Evolutionary conservation across 805 yeast species (phyloP).

Genomic region (Tetrapisispora nanseiensis): DNA sequence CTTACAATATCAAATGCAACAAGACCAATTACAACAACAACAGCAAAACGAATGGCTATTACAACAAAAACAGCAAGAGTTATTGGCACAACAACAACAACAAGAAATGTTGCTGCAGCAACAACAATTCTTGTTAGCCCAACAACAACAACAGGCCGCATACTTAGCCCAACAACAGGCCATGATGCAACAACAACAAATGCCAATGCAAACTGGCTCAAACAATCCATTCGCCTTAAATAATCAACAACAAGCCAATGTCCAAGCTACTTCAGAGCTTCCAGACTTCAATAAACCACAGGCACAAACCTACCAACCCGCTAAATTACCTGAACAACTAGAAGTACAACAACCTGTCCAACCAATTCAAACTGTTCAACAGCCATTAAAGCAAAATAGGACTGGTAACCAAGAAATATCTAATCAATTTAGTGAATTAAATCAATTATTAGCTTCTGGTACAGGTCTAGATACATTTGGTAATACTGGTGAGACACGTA

Average conservation of each 20-base stretch:
- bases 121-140: conserved; percentile 17
- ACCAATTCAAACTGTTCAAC: conserved; percentile 15
- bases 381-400: conserved; percentile 36
- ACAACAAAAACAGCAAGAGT: conserved; percentile 14
- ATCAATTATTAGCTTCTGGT: conserved; percentile 70
- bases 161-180: conserved; percentile 23
- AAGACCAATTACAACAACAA: conserved; percentile 25
- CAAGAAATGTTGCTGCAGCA: conserved; percentile 23
- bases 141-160: conserved; percentile 23
- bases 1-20: conserved; percentile 27
- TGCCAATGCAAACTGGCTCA: conserved; percentile 58
- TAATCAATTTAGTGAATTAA: conserved; percentile 59
- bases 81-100: conserved; percentile 23
- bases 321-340: conserved; percentile 5
- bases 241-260: conserved; percentile 7
- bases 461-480: conserved; percentile 86
- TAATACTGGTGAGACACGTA: conserved; percentile 40
- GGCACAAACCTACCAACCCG: background rate
- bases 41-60: conserved; percentile 22
- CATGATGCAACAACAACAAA: conserved; percentile 30
- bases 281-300: conserved; percentile 4
- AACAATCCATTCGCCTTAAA: conserved; percentile 68
- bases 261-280: conserved; percentile 2
- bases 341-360: conserved; percentile 2
- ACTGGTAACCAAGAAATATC: conserved; percentile 49